A percentile compares a stretch with the other conserved stretches of the same genome.
Conservation (phyloP, 805 yeast species). For the Wickerhamomyces rabaulensis region DNA sequence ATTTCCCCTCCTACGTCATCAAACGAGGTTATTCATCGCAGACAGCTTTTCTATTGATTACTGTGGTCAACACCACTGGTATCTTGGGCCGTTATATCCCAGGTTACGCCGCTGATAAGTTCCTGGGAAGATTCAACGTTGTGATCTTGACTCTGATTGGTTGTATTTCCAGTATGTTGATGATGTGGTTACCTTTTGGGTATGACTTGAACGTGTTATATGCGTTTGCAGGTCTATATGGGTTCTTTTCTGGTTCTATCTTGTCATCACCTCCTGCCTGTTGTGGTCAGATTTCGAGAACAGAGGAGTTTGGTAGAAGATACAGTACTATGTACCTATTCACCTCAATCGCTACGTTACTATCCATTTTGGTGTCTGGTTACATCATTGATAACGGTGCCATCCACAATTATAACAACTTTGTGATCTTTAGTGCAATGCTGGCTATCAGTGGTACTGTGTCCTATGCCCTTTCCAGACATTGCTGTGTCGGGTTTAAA, state of each 20-base stretch:
- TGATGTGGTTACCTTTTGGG: slow-evolving; percentile 41
- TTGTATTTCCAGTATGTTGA: slow-evolving; percentile 31
- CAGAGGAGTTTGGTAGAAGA: slow-evolving; percentile 49
- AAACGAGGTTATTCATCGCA: slow-evolving; percentile 40
- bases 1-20: slow-evolving; percentile 48
- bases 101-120: slow-evolving; percentile 39
- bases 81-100: slow-evolving; percentile 41
- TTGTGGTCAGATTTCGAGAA: slow-evolving; percentile 51
- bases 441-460: slow-evolving; percentile 33
- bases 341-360: slow-evolving; percentile 45
- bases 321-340: slow-evolving; percentile 54
- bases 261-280: slow-evolving; percentile 56
- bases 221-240: slow-evolving; percentile 45
- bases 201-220: slow-evolving; percentile 29
- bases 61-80: slow-evolving; percentile 42
- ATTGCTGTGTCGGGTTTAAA: slow-evolving; percentile 37
- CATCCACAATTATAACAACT: slow-evolving; percentile 32
- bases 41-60: slow-evolving; percentile 41
- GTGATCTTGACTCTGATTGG: slow-evolving; percentile 32
- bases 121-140: slow-evolving; percentile 48
- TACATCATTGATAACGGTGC: slow-evolving; percentile 35
- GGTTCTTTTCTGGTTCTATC: slow-evolving; percentile 52
- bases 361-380: slow-evolving; percentile 47
- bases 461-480: slow-evolving; percentile 36
- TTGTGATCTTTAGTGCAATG: slow-evolving; percentile 39